Percentiles rank a stretch among this genome's conserved stretches.
Evolutionary conservation across 345 rosid genomes (phyloP).

Genomic region (Zanthoxylum bungeanum): DNA sequence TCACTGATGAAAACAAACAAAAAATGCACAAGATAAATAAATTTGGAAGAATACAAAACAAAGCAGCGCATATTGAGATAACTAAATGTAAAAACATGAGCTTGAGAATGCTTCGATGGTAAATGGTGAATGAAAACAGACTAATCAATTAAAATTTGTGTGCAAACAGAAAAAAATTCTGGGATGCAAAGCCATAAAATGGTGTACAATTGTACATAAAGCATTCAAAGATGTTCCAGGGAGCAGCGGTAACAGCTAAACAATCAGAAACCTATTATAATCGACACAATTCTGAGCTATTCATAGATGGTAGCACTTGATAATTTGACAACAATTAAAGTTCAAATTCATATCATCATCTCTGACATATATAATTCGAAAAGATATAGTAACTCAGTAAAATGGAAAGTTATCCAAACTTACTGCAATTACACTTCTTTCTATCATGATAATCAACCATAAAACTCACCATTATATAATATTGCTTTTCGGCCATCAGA

Average conservation of each 20-base stretch:
- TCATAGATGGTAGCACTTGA: not conserved
- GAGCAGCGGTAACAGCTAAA: not conserved
- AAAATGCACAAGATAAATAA: conserved; percentile 7
- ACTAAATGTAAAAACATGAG: conserved; percentile 2
- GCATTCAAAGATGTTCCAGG: not conserved
- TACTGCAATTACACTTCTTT: not conserved
- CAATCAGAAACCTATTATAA: not conserved
- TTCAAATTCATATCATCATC: not conserved
- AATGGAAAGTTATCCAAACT: not conserved
- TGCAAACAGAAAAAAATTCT: not conserved
- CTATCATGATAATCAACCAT: not conserved
- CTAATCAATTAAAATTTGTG: not conserved
- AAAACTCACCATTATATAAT: not conserved
- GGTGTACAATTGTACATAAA: not conserved
- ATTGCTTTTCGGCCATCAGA: not conserved
- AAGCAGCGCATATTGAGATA: conserved; percentile 5
- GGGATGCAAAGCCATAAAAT: not conserved
- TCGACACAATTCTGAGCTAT: not conserved
- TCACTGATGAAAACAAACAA: conserved; percentile 16
- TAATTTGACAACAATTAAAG: not conserved
- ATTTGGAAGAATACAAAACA: not conserved
- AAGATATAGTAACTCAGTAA: not conserved
- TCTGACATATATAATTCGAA: not conserved
- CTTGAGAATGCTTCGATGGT: conserved; percentile 5
- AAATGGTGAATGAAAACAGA: not conserved